Conservation (phyloP, 129 eudicot genomes). For the carrot (Daucus carota) region DNA sequence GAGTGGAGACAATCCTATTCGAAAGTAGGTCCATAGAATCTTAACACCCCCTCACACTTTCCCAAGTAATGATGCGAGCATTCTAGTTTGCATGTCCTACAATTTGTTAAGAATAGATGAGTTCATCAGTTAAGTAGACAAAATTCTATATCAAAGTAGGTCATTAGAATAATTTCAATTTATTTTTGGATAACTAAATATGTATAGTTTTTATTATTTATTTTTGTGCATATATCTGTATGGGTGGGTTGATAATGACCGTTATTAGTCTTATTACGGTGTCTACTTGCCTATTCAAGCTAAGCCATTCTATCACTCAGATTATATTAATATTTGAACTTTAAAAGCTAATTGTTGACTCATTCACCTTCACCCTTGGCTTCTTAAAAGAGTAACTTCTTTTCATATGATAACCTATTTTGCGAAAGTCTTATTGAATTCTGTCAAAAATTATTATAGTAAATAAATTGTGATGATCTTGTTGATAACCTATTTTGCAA, state of each 20-base stretch:
- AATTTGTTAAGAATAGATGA: neutral
- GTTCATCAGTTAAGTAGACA: neutral
- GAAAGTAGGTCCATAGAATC: neutral
- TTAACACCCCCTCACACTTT: neutral
- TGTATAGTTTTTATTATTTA: neutral
- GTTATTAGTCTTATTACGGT: neutral
- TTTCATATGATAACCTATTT: too few relatives aligned
- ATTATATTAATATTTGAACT: neutral
- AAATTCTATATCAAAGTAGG: neutral
- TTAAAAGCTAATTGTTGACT: neutral
- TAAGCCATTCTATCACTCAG: neutral
- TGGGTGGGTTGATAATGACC: neutral
- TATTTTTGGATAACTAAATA: neutral
- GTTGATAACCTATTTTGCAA: neutral
- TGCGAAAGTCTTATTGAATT: too few relatives aligned
- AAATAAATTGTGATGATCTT: too few relatives aligned
- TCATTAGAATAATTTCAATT: neutral
- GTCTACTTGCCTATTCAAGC: neutral
- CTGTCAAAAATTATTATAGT: too few relatives aligned
- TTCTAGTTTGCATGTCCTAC: neutral
- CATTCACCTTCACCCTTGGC: neutral
- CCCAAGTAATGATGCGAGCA: neutral
- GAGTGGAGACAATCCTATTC: neutral
- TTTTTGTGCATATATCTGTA: neutral
- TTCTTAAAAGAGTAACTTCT: too few relatives aligned